Evolutionary conservation across 2,329 filamentous ascomycete species (phyloP).

Genomic region (Ophiostoma novo-ulmi): DNA sequence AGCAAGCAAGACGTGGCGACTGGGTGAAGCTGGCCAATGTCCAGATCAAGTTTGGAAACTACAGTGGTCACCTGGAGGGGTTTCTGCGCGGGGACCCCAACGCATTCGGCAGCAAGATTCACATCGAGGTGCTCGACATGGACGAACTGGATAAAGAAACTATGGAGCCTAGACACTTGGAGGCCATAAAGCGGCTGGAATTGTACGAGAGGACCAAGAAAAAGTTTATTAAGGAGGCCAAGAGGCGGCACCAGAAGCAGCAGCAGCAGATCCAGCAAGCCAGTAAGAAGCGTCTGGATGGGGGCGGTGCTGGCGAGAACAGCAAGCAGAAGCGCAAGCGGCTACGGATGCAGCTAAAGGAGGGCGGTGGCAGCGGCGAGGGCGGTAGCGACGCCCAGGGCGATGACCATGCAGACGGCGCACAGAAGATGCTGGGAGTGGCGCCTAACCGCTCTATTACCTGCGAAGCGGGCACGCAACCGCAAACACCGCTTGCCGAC

Average conservation of each 20-base stretch:
- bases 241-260: neutral
- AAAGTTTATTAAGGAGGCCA: constrained; percentile 13
- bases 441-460: neutral
- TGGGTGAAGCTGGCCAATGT: constrained; percentile 68
- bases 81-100: constrained; percentile 57
- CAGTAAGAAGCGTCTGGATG: constrained; percentile 37
- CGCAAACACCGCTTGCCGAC: neutral
- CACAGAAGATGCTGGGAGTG: neutral
- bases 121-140: constrained; percentile 20
- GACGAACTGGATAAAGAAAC: constrained; percentile 32
- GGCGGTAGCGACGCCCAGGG: neutral
- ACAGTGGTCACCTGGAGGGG: constrained; percentile 61
- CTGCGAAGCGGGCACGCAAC: neutral
- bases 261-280: constrained; percentile 36
- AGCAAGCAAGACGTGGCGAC: constrained; percentile 51
- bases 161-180: constrained; percentile 47
- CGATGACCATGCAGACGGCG: constrained; percentile 17
- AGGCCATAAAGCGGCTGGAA: constrained; percentile 58
- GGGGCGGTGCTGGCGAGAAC: constrained; percentile 14
- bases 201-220: constrained; percentile 50
- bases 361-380: neutral
- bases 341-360: neutral
- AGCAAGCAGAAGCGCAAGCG: constrained; percentile 13
- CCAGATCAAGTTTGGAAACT: constrained; percentile 56
- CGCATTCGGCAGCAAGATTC: neutral